These are phyloP conservation scores for Fusarium devonianum DNA, from an alignment of 2,329 filamentous ascomycete species.

Conservation along the genomic window DNA sequence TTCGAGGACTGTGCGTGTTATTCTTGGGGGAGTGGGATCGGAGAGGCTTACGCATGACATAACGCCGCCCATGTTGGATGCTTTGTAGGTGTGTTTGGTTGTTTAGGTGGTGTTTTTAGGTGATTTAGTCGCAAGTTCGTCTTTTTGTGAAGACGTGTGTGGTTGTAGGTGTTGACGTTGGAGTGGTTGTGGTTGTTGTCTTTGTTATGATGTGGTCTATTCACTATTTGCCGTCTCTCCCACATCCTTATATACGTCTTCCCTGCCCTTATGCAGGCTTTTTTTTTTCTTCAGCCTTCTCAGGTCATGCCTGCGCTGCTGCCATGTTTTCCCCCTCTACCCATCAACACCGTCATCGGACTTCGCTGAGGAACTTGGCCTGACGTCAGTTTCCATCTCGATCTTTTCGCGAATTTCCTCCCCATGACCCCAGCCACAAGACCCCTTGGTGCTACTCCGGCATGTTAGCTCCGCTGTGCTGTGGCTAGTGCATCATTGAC, in stretches of 20 bases:
- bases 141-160: not conserved
- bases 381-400: constrained; percentile 31
- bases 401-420: not conserved
- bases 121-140: no score
- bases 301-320: constrained; percentile 18
- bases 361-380: not conserved
- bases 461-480: not conserved
- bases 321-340: not conserved
- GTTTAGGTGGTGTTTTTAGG: constrained; percentile 14
- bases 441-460: not conserved
- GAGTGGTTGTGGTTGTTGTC: no score
- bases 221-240: not conserved
- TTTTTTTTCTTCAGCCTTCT: no score
- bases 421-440: constrained; percentile 33
- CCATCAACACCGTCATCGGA: constrained; percentile 10
- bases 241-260: constrained; percentile 25
- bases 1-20: not conserved
- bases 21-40: no score
- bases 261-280: constrained; percentile 5
- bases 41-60: constrained; percentile 76
- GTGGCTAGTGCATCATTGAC: constrained; percentile 15
- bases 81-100: constrained; percentile 23
- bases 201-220: constrained; percentile 2
- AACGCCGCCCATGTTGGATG: constrained; percentile 75
- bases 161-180: constrained; percentile 11